Evolutionary conservation across 768 basidiomycete species (phyloP).

Genomic region (Russula abietina): DNA sequence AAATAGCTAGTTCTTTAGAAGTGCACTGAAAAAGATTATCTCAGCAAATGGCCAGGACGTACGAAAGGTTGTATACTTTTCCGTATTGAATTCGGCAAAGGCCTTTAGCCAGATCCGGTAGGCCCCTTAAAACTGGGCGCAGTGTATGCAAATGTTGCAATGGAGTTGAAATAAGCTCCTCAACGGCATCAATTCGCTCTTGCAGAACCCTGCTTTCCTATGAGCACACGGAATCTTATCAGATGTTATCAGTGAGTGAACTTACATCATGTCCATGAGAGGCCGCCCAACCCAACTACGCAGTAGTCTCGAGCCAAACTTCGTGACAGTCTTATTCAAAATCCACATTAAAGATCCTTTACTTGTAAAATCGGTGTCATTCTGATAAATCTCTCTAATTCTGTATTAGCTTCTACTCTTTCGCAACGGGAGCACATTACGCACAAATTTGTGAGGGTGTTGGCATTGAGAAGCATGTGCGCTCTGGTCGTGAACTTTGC

Average conservation of each 20-base stretch:
- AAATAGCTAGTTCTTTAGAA: constrained; percentile 69
- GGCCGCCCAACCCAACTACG: constrained; percentile 85
- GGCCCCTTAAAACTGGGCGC: constrained; percentile 58
- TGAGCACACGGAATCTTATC: background rate
- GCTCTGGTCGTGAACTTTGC: constrained; percentile 65
- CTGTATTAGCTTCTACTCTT: constrained; percentile 1
- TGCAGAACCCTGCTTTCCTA: constrained; percentile 50
- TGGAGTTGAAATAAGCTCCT: constrained; percentile 64
- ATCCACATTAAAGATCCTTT: constrained; percentile 80
- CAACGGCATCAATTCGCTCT: constrained; percentile 75
- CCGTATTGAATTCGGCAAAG: constrained; percentile 87
- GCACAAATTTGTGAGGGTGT: constrained; percentile 76
- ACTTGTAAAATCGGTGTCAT: constrained; percentile 71
- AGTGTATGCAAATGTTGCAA: constrained; percentile 61
- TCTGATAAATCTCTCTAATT: constrained; percentile 78
- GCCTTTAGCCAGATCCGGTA: constrained; percentile 87
- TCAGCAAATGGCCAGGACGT: background rate
- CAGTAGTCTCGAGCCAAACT: constrained; percentile 80
- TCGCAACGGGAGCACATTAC: constrained; percentile 23
- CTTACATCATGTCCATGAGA: constrained; percentile 61
- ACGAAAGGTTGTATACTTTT: constrained; percentile 47
- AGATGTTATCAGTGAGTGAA: background rate
- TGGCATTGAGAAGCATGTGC: constrained; percentile 85
- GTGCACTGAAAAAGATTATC: constrained; percentile 48
- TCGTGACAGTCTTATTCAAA: constrained; percentile 80